Evolutionary conservation across 163 green algal species (phyloP), one percentile per base, ranked within the genome.

Genomic region (Coccomyxa subellipsoidea): DNA sequence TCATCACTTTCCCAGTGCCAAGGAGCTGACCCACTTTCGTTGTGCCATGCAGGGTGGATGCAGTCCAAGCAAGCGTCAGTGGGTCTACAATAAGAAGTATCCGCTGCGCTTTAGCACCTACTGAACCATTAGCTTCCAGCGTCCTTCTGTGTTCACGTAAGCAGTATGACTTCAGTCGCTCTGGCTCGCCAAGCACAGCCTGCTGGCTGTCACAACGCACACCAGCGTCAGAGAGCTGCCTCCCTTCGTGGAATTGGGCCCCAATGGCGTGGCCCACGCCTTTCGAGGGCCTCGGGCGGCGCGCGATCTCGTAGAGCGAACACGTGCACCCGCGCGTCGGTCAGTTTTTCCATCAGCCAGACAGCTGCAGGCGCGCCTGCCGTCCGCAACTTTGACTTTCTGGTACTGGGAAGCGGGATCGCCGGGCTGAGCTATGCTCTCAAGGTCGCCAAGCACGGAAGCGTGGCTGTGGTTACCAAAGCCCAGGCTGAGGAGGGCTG

Each of bases 321-420:
- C 72, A 40, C 34, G 23, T 36, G n/a, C 69, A 15, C 9, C 15
- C 21, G 1, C 0, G 69, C 69, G 4, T 9, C n/a, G 15, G 9
- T 39, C 71, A 38, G 15, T 40, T 6, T 29, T 77, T 7, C 21
- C 32, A 31, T 12, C 47, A n/a, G 8, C 12, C 71, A 78, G 34
- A 23, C 66, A 32, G 3, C 66, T 18, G n/a, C 29, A 8, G 66
- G 59, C 29, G 34, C 39, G 78, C 31, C 83, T 18, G 38, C 31
- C 21, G 76, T 80, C 15, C 77, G 75, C 7, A 73, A 34, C 31
- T 94, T 91, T 77, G 96, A 99, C 75, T 99, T 97, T 81, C 76
- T 99, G 12, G 96, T 99, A 23, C 91, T 99, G n/a, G 97, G 97
- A 59, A 95, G 83, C 54, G 97, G 97, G 80, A 98, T 99, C 59